Percentiles rank a stretch among this genome's conserved stretches.
Conservation (phyloP, 1,139 yeast species). For the Candida sp. region DNA sequence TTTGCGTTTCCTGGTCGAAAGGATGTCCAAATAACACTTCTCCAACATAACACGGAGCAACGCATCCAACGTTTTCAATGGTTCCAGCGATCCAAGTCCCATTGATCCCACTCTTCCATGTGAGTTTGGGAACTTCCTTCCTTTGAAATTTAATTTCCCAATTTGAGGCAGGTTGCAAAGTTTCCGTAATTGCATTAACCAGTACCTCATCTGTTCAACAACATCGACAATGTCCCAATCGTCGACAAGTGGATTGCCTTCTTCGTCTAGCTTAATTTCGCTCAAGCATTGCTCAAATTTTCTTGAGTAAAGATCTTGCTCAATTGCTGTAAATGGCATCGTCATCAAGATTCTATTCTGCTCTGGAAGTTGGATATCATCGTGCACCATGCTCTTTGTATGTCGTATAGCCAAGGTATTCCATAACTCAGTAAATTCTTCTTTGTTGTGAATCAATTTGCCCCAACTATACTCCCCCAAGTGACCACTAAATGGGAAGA, state of each 20-base stretch:
- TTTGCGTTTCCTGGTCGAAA: slow-evolving; percentile 51
- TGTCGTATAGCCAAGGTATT: slow-evolving; percentile 67
- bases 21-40: slow-evolving; percentile 52
- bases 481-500: slow-evolving; percentile 61
- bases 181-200: slow-evolving; percentile 75
- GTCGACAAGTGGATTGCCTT: slow-evolving; percentile 56
- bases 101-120: slow-evolving; percentile 17
- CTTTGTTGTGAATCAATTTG: slow-evolving; percentile 24
- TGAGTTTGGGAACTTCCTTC: slow-evolving; percentile 32
- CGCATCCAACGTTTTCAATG: slow-evolving; percentile 64
- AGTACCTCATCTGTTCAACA: slow-evolving; percentile 54
- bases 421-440: slow-evolving; percentile 54
- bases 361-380: slow-evolving; percentile 77
- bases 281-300: slow-evolving; percentile 63
- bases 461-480: slow-evolving; percentile 47
- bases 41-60: slow-evolving; percentile 68
- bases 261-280: slow-evolving; percentile 61
- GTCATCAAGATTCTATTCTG: slow-evolving; percentile 73
- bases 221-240: slow-evolving; percentile 56
- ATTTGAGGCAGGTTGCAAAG: slow-evolving; percentile 85
- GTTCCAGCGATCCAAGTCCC: neutral
- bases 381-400: slow-evolving; percentile 80
- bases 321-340: slow-evolving; percentile 79
- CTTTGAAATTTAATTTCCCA: slow-evolving; percentile 42
- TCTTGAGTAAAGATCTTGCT: slow-evolving; percentile 79